Conservation (phyloP, 164 flowering plant species). For the Amborella trichopoda region DNA sequence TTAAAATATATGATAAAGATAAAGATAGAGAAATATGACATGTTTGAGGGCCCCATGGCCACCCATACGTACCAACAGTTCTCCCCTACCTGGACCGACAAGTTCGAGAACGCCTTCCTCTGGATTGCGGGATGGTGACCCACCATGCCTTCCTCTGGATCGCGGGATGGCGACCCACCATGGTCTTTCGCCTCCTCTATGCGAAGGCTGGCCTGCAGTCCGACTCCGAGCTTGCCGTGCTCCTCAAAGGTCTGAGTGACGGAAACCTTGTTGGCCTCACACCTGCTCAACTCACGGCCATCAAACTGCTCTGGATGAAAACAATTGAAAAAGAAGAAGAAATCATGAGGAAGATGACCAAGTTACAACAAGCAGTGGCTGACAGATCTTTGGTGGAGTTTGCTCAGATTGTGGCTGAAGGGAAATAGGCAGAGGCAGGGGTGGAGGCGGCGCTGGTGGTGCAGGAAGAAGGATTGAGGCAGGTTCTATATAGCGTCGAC, state of each 20-base stretch:
- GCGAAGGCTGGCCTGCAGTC: conserved; percentile 54
- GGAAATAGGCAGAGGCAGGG: conserved; percentile 19
- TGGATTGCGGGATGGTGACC: conserved; percentile 90
- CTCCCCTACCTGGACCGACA: conserved; percentile 41
- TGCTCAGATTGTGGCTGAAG: neutral
- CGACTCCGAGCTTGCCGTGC: conserved; percentile 26
- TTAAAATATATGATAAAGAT: too few species aligned
- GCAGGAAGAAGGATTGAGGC: conserved; percentile 23
- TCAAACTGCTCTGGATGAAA: conserved; percentile 32
- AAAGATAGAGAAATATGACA: too few species aligned
- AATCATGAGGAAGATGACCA: conserved; percentile 38
- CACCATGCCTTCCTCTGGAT: conserved; percentile 77
- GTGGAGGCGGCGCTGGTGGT: conserved; percentile 25
- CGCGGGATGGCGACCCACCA: conserved; percentile 71
- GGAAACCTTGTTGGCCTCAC: conserved; percentile 42
- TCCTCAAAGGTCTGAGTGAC: conserved; percentile 25
- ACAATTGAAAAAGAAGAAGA: conserved; percentile 33
- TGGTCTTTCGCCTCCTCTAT: conserved; percentile 61
- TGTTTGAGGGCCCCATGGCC: too few species aligned
- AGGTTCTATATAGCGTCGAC: conserved; percentile 34
- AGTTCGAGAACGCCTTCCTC: conserved; percentile 55
- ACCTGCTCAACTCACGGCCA: conserved; percentile 21
- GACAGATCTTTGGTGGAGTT: conserved; percentile 9
- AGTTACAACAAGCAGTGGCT: conserved; percentile 46
- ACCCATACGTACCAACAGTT: too few species aligned